phyloP scores from a whole-genome alignment of 202 grass and related monocot genomes.

The Schoenoplectus tabernaemontani region DNA sequence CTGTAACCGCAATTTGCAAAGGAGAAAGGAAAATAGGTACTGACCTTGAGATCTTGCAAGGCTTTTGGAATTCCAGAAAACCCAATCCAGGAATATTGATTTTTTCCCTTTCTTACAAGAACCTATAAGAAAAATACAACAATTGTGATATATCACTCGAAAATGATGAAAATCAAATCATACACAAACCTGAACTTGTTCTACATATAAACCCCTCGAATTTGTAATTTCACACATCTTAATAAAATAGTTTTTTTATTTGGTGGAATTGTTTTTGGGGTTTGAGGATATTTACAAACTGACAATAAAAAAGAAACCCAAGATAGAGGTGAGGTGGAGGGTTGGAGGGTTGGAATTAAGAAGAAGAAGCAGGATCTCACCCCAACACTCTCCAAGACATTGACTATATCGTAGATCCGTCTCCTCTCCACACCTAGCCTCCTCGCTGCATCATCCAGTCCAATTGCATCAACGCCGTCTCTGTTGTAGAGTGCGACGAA shows the following conservation, averaged over 20 bases:
- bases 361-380: constrained; percentile 30
- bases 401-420: constrained; percentile 98
- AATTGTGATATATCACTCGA: not conserved
- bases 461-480: constrained; percentile 54
- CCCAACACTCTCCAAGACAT: constrained; percentile 89
- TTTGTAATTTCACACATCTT: not conserved
- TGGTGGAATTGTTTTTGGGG: not conserved
- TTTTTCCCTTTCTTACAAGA: constrained; percentile 81
- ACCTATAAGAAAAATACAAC: constrained; percentile 35
- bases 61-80: constrained; percentile 64
- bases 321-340: not conserved
- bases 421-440: constrained; percentile 74
- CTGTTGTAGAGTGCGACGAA: constrained; percentile 79
- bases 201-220: not conserved
- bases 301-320: not conserved
- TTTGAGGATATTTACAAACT: not conserved
- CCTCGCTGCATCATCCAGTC: constrained; percentile 72
- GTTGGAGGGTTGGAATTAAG: not conserved
- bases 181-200: not conserved
- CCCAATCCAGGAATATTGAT: constrained; percentile 80
- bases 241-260: not conserved
- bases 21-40: not conserved
- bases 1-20: not conserved
- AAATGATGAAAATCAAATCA: not conserved
- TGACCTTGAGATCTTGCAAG: constrained; percentile 64